phyloP scores from a whole-genome alignment of 139 green algal genomes.

The Parachlorella kessleri region DNA sequence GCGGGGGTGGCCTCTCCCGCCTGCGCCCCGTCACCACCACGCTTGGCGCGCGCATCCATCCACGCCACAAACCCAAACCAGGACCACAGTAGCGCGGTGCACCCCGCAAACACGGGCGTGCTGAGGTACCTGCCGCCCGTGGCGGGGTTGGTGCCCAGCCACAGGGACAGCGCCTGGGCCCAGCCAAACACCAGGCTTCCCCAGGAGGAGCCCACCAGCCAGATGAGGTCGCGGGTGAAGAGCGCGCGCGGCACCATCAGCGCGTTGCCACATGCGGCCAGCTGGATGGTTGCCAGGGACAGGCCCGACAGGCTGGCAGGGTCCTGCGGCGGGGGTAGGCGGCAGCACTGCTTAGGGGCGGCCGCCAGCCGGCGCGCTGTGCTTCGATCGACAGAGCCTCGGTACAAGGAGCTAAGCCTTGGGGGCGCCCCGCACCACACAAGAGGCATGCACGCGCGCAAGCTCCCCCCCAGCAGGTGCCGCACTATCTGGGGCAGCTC shows the following conservation, averaged over 20 bases:
- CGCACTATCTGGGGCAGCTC: no score
- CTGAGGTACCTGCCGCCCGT: conserved; percentile 17
- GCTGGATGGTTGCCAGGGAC: conserved; percentile 72
- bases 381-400: no score
- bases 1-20: no score
- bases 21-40: background rate
- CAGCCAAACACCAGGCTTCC: conserved; percentile 27
- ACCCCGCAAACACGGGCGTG: conserved; percentile 6
- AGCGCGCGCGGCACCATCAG: conserved; percentile 91
- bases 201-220: conserved; percentile 62
- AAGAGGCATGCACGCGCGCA: no score
- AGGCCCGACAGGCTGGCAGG: conserved; percentile 66
- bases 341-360: no score
- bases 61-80: conserved; percentile 3
- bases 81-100: conserved; percentile 16
- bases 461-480: no score
- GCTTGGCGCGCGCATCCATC: background rate
- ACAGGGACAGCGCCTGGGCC: conserved; percentile 29
- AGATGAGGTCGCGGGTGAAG: conserved; percentile 78
- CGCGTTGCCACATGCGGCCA: conserved; percentile 82
- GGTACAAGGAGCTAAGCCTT: no score
- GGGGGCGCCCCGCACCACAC: no score
- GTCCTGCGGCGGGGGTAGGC: conserved; percentile 23
- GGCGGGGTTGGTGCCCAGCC: conserved; percentile 17
- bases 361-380: no score